Conservation (phyloP, 257 asterid genomes). For the Solanum ossicruentum region DNA sequence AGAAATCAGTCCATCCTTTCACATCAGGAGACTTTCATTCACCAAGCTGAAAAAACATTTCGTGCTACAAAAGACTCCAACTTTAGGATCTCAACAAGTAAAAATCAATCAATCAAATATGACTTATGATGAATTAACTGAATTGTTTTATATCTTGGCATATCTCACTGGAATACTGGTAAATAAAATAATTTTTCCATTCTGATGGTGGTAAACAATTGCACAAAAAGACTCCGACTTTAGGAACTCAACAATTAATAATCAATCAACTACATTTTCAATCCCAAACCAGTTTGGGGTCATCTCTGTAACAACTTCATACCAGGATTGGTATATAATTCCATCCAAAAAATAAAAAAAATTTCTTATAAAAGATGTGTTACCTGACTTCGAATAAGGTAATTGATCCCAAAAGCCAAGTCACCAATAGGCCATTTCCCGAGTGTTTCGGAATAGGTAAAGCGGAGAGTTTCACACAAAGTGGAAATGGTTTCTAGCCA, state of each 20-base stretch:
- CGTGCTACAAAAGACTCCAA: not conserved
- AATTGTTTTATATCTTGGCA: not conserved
- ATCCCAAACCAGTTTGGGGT: not conserved
- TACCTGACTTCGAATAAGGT: conserved; percentile 71
- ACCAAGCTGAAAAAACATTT: not conserved
- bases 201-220: not conserved
- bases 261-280: not conserved
- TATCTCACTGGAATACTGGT: not conserved
- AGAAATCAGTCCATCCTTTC: not conserved
- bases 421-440: conserved; percentile 91
- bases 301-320: not conserved
- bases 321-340: not conserved
- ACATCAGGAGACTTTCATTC: not conserved
- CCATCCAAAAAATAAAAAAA: not conserved
- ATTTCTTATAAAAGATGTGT: not conserved
- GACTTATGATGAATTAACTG: not conserved
- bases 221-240: not conserved
- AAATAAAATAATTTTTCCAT: not conserved
- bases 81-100: not conserved
- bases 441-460: conserved; percentile 70
- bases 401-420: conserved; percentile 74
- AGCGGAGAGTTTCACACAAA: conserved; percentile 62
- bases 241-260: not conserved
- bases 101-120: not conserved
- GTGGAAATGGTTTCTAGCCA: conserved; percentile 72